Percentiles rank a stretch among this genome's conserved stretches.
Conservation (phyloP, 2,329 filamentous ascomycete genomes). For the Penicillium decumbens region DNA sequence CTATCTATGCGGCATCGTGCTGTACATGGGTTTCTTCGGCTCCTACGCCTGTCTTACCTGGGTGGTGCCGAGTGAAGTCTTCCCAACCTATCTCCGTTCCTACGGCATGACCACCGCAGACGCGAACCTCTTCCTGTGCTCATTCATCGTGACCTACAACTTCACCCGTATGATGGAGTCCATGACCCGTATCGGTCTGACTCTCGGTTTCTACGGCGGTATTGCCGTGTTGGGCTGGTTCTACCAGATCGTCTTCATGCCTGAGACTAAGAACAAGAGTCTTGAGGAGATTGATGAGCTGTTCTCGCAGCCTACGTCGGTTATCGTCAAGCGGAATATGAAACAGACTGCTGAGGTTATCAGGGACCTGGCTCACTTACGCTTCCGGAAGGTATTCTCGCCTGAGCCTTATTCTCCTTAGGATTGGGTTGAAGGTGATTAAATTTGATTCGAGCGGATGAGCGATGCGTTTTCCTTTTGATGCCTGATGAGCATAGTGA, state of each 20-base stretch:
- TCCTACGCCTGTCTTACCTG: constrained; percentile 62
- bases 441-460: not conserved
- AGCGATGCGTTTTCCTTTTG: not conserved
- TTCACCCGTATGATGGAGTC: constrained; percentile 64
- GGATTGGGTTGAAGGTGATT: not conserved
- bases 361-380: constrained; percentile 42
- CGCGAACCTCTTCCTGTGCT: constrained; percentile 64
- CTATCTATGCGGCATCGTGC: constrained; percentile 56
- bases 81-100: constrained; percentile 65
- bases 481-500: constrained; percentile 7
- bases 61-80: constrained; percentile 65
- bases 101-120: constrained; percentile 71
- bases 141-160: constrained; percentile 72
- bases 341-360: constrained; percentile 44
- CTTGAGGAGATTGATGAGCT: constrained; percentile 68
- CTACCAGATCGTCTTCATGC: constrained; percentile 72
- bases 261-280: constrained; percentile 65
- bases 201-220: constrained; percentile 68
- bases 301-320: constrained; percentile 59
- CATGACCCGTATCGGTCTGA: constrained; percentile 62
- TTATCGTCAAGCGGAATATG: constrained; percentile 58
- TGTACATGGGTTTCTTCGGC: constrained; percentile 67
- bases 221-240: constrained; percentile 67
- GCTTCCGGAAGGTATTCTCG: constrained; percentile 48
- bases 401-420: constrained; percentile 22